A percentile compares a stretch with the other conserved stretches of the same genome.
These are phyloP conservation scores for Trichothecium sympodiale DNA, from an alignment of 2,329 filamentous ascomycete genomes.

Conservation along the genomic window DNA sequence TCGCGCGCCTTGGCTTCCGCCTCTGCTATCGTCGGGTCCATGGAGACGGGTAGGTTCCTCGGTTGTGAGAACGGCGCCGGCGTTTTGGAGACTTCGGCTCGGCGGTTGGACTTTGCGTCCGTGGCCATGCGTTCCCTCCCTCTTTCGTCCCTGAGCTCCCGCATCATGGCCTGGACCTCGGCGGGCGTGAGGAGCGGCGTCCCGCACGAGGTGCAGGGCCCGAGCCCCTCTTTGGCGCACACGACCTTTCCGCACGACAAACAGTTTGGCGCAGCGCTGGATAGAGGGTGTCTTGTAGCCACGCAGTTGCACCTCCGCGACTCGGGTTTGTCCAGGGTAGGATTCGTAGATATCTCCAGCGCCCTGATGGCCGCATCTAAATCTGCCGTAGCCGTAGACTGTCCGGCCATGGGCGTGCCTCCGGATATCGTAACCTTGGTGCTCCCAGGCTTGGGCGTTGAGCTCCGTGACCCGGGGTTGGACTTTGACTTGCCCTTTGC, in stretches of 20 bases:
- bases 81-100: constrained; percentile 51
- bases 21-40: constrained; percentile 31
- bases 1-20: constrained; percentile 60
- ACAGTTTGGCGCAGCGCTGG: constrained; percentile 89
- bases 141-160: constrained; percentile 71
- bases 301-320: constrained; percentile 76
- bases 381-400: constrained; percentile 61
- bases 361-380: constrained; percentile 74
- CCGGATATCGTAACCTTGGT: constrained; percentile 65
- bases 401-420: constrained; percentile 71
- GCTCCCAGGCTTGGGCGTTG: constrained; percentile 40
- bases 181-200: constrained; percentile 56
- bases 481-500: constrained; percentile 45
- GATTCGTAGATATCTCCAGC: constrained; percentile 87
- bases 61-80: constrained; percentile 48
- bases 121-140: constrained; percentile 77
- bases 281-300: constrained; percentile 74
- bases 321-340: constrained; percentile 44
- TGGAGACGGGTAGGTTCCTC: constrained; percentile 20
- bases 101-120: constrained; percentile 60
- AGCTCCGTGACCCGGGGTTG: constrained; percentile 38
- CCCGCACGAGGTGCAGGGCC: constrained; percentile 86
- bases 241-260: constrained; percentile 88
- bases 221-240: constrained; percentile 86
- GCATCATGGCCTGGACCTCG: constrained; percentile 79